These are phyloP conservation scores for Myxozyma neotropica DNA, from an alignment of 805 yeast genomes.

Conservation along the genomic window DNA sequence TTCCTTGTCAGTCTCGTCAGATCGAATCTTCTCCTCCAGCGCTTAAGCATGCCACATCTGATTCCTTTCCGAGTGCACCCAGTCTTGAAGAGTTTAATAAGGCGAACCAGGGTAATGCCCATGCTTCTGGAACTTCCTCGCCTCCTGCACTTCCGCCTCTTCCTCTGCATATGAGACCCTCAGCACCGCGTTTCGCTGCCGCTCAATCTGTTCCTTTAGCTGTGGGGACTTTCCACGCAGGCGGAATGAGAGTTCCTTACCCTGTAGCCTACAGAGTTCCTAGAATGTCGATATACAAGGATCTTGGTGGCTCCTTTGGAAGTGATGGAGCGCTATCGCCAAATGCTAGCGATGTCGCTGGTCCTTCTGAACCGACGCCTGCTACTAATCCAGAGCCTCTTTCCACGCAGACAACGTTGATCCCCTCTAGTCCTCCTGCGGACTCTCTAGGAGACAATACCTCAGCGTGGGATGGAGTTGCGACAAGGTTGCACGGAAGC, in stretches of 20 bases:
- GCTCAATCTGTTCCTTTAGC: slow-evolving; percentile 5
- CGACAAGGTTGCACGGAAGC: slow-evolving; percentile 13
- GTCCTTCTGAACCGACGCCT: background rate
- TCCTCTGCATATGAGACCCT: slow-evolving; percentile 4
- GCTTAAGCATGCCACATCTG: background rate
- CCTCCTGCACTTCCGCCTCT: slow-evolving; percentile 11
- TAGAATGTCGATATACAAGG: slow-evolving; percentile 3
- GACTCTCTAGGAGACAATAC: background rate
- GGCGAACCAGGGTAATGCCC: background rate
- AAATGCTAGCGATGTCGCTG: background rate
- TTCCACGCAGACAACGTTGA: background rate
- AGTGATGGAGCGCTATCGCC: background rate
- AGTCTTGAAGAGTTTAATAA: slow-evolving; percentile 2
- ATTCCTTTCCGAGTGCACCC: slow-evolving; percentile 3
- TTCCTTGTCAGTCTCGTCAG: background rate
- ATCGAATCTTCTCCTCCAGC: background rate
- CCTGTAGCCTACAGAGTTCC: slow-evolving; percentile 15
- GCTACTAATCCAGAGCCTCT: background rate
- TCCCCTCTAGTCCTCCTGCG: slow-evolving; percentile 2
- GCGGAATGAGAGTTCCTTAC: slow-evolving; percentile 8
- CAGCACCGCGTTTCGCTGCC: background rate
- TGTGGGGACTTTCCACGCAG: slow-evolving; percentile 3
- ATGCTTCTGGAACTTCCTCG: background rate
- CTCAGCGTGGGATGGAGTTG: slow-evolving; percentile 23
- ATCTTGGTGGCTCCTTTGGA: slow-evolving; percentile 8